These are phyloP conservation scores for Lenwebbia sp. DNA, from an alignment of 345 rosid genomes.

Conservation along the genomic window DNA sequence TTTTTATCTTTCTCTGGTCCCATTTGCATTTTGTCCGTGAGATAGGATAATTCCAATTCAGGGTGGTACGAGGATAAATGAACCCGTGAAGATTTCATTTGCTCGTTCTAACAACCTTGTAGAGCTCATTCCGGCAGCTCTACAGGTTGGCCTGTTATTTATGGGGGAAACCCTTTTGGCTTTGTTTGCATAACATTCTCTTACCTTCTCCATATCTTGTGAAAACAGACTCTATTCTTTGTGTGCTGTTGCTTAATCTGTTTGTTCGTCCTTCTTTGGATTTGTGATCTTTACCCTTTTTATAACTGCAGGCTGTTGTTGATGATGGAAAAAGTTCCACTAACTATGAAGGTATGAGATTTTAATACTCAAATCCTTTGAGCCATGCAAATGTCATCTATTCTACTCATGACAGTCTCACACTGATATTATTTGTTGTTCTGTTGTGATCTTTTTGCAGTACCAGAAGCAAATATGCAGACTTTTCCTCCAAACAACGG, in stretches of 20 bases:
- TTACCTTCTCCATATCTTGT: background rate
- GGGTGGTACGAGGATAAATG: background rate
- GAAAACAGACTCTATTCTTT: background rate
- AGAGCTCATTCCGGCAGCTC: background rate
- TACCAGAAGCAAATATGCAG: conserved; percentile 63
- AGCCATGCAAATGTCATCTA: background rate
- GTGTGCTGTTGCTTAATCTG: background rate
- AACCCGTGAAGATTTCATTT: background rate
- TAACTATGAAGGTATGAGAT: conserved; percentile 38
- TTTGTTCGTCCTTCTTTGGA: background rate
- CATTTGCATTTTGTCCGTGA: background rate
- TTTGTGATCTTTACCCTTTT: background rate
- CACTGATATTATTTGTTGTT: background rate
- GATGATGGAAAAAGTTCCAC: conserved; percentile 32
- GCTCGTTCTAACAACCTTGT: background rate
- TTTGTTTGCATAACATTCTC: background rate
- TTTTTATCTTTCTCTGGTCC: background rate
- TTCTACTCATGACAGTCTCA: background rate
- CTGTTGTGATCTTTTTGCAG: conserved; percentile 23
- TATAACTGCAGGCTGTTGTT: conserved; percentile 43
- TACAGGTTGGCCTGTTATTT: background rate
- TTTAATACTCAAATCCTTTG: background rate
- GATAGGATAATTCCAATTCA: background rate
- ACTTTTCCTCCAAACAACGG: conserved; percentile 49
- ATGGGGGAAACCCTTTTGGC: background rate